Evolutionary conservation across 2,329 filamentous ascomycete genomes (phyloP).

Genomic region (Diplodia intermedia): DNA sequence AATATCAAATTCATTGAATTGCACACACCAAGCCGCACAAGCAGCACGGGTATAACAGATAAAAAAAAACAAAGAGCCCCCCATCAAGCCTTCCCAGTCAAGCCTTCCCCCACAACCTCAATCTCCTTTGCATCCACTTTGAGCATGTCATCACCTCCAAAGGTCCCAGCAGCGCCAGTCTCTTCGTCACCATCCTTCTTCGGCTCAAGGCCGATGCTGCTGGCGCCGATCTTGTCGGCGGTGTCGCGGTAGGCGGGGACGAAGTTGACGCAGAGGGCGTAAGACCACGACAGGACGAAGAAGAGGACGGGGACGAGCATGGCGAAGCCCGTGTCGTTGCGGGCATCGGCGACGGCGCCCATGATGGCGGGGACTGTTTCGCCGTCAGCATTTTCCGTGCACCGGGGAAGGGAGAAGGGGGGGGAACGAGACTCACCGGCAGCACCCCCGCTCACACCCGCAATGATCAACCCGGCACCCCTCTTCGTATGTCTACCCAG

Average conservation of each 20-base stretch:
- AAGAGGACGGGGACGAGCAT: conserved; percentile 70
- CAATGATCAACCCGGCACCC: conserved; percentile 75
- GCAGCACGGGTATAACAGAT: neutral
- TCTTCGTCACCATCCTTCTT: conserved; percentile 42
- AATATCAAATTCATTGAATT: neutral
- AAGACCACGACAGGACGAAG: conserved; percentile 56
- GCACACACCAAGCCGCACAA: neutral
- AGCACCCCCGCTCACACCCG: conserved; percentile 74
- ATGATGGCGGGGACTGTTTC: conserved; percentile 70
- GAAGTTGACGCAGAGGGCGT: conserved; percentile 65
- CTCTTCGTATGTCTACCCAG: conserved; percentile 79
- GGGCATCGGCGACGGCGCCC: conserved; percentile 69
- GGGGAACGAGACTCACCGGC: conserved; percentile 37
- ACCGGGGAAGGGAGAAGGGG: too few species aligned
- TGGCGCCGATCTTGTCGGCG: conserved; percentile 62
- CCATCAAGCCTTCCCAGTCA: conserved; percentile 41
- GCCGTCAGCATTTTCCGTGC: too few species aligned
- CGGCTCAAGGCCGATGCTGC: conserved; percentile 53
- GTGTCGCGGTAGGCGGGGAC: conserved; percentile 67
- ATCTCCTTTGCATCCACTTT: conserved; percentile 45
- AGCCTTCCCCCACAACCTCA: conserved; percentile 43
- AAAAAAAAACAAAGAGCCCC: neutral
- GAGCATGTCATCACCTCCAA: conserved; percentile 39
- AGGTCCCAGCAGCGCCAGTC: conserved; percentile 38
- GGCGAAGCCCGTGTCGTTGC: conserved; percentile 65